Conservation (phyloP, 768 basidiomycete species). For the Lentinula edodes region DNA sequence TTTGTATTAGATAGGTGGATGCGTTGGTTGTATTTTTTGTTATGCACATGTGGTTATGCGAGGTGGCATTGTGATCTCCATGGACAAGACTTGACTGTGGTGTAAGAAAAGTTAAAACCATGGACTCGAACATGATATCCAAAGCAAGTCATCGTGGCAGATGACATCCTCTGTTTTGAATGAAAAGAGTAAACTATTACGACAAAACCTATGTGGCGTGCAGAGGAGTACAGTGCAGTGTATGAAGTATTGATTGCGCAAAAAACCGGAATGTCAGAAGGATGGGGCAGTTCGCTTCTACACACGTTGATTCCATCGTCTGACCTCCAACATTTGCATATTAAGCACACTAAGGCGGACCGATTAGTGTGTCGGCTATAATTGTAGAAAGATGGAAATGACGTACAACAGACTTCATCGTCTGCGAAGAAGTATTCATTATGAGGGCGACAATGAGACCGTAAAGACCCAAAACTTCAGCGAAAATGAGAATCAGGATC, state of each 20-base stretch:
- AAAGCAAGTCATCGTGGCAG: not conserved
- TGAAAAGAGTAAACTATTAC: not conserved
- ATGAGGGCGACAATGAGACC: conserved; percentile 94
- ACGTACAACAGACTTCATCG: conserved; percentile 21
- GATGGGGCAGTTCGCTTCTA: not conserved
- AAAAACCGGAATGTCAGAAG: not conserved
- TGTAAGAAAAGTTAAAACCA: no score
- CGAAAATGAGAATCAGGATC: conserved; percentile 98
- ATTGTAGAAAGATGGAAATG: not conserved
- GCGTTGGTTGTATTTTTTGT: no score
- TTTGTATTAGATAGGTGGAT: no score
- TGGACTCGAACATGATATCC: no score
- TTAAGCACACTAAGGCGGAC: not conserved
- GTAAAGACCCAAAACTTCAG: conserved; percentile 90
- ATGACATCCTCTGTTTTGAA: not conserved
- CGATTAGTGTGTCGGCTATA: not conserved
- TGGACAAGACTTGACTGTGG: no score
- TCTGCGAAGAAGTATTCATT: conserved; percentile 74
- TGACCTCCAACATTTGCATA: not conserved
- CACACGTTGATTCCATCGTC: not conserved
- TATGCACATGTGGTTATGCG: no score
- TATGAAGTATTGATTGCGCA: not conserved
- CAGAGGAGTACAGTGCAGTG: not conserved
- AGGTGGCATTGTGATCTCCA: no score
- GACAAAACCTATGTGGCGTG: not conserved